Conservation (phyloP, 2,329 filamentous ascomycete genomes). For the Graphium sp. region DNA sequence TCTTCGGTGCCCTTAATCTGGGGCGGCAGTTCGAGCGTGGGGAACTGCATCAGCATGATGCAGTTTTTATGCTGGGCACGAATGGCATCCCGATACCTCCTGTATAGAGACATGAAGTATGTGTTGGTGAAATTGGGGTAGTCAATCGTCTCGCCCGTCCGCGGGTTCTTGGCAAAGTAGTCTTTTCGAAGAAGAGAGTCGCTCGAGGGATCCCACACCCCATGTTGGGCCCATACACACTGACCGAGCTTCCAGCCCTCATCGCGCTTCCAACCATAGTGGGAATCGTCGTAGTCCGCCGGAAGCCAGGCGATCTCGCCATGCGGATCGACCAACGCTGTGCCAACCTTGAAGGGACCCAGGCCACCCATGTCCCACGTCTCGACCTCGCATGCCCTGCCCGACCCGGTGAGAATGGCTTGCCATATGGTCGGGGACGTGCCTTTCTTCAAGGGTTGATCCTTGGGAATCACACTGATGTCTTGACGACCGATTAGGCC, state of each 20-base stretch:
- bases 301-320: conserved; percentile 76
- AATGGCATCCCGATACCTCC: conserved; percentile 58
- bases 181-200: conserved; percentile 68
- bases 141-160: conserved; percentile 55
- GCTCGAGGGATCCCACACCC: conserved; percentile 72
- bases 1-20: conserved; percentile 73
- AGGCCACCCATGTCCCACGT: conserved; percentile 89
- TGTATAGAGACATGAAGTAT: conserved; percentile 79
- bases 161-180: conserved; percentile 72
- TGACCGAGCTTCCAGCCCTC: conserved; percentile 82
- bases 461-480: conserved; percentile 62
- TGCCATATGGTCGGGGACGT: conserved; percentile 92
- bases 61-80: conserved; percentile 61
- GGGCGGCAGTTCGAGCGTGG: conserved; percentile 82
- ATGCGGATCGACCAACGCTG: conserved; percentile 69
- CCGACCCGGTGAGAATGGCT: conserved; percentile 79
- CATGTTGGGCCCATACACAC: conserved; percentile 93
- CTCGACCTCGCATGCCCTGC: conserved; percentile 74
- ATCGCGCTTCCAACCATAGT: conserved; percentile 83
- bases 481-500: conserved; percentile 75
- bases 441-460: conserved; percentile 83
- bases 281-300: conserved; percentile 64
- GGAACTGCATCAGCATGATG: conserved; percentile 81
- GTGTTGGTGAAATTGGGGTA: conserved; percentile 80
- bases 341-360: conserved; percentile 80